Evolutionary conservation across 2,329 filamentous ascomycete genomes (phyloP), one percentile per base, ranked within the genome.

Genomic region (Alternaria gansuensis): DNA sequence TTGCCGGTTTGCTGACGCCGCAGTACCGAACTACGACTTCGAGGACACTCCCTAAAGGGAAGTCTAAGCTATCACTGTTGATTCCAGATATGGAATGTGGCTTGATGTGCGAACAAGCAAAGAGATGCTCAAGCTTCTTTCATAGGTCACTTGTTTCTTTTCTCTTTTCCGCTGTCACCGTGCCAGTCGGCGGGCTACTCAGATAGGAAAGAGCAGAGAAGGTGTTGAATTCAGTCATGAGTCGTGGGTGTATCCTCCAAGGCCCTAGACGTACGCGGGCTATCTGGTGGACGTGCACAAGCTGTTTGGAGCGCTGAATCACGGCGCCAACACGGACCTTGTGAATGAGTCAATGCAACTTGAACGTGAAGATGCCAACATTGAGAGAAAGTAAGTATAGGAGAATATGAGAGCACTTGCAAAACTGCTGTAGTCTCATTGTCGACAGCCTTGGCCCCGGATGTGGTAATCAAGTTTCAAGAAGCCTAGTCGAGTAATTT

Each of bases 31-130:
- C 21, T 11, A 48, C 33, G 23, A 34, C 29, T 26, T 9, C 13
- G 4, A 24, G 10, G 1, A 10, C 23, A 24, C 23, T 24, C 44
- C 44, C 13, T 11, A 48, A 48, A 26, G 21, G 44, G 44, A 1
- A 48, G 2, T 48, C 36, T 3, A 3, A 13, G 6, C 13, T 1
- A 0, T 33, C 14, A 34, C 29, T 26, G 31, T 48, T 14, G 44
- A 48, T 48, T 48, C 31, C 13, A 36, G 44, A 48, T 36, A 9
- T 2, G 29, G 8, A 26, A 24, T 36, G 44, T 48, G 44, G 44
- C 44, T 48, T 48, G 44, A 48, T 34, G 3, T 36, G 14, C 36
- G 44, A 48, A 48, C 6, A 48, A 48, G 44, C 11, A 48, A 48
- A 29, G 24, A 10, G 17, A 23, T 3, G 21, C 17, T 1, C 13